phyloP scores from a whole-genome alignment of 768 basidiomycete genomes.

The Dacryopinax spathularia region DNA sequence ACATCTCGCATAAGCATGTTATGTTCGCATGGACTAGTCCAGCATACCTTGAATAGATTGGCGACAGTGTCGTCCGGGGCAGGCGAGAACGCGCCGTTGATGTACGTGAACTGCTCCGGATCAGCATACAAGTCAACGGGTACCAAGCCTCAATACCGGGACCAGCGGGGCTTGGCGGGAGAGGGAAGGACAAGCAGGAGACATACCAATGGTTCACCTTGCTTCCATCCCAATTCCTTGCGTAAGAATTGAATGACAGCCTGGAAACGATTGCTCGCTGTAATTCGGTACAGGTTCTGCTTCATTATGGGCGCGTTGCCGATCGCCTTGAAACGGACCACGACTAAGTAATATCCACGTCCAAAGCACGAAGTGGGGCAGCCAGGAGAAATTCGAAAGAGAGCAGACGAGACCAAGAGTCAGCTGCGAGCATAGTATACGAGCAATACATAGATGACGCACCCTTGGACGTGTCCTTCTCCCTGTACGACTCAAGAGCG shows the following conservation, averaged over 20 bases:
- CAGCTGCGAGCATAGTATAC: neutral
- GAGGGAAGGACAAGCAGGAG: neutral
- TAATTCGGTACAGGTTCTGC: constrained; percentile 97
- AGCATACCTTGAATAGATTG: constrained; percentile 53
- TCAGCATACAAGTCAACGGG: neutral
- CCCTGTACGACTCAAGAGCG: constrained; percentile 74
- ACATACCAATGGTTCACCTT: constrained; percentile 69
- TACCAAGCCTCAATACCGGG: neutral
- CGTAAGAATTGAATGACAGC: constrained; percentile 87
- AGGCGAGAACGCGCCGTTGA: constrained; percentile 67
- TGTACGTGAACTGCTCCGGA: constrained; percentile 36
- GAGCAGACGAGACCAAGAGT: neutral
- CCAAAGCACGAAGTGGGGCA: neutral
- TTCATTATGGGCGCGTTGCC: constrained; percentile 98
- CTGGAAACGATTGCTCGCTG: constrained; percentile 84
- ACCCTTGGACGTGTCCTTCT: constrained; percentile 74
- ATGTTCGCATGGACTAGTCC: neutral
- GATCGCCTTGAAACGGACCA: constrained; percentile 93
- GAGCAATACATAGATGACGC: constrained; percentile 8
- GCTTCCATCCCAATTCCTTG: constrained; percentile 76
- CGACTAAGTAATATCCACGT: constrained; percentile 38
- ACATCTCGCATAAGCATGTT: constrained; percentile 1
- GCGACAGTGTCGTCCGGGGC: constrained; percentile 71
- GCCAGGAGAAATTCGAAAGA: neutral
- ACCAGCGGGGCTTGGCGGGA: neutral